Evolutionary conservation across 306 rosid species (phyloP), one percentile per base, ranked within the genome.

Genomic region (Pyrus pyrifolia): DNA sequence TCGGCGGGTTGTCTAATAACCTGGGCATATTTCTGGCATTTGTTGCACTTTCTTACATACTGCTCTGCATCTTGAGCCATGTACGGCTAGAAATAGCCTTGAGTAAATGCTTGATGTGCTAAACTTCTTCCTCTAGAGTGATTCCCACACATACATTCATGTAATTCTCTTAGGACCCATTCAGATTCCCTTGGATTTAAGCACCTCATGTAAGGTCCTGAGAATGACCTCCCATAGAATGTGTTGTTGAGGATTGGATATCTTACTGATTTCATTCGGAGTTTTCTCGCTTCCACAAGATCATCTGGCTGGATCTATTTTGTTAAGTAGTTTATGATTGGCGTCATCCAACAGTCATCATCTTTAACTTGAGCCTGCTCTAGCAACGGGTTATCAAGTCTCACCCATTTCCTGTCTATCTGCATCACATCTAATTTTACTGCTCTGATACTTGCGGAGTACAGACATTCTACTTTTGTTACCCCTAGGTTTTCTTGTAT

Each of bases 381-480:
- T 3, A 4, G 15, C 4, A 45, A 11, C 2, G 1, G 0, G 51
- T 45, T 11, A 0, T 45, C 17, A 45, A 45, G 51, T 45, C 17
- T 3, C 15, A 0, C 0, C 11, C 1, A 0, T 9, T 9, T 4
- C 15, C 4, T 2, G 15, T 45, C 51, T 0, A 45, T 12, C 0
- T 45, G 2, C 5, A 13, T 4, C 62, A 57, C 14, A 18, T 60
- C 1, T 11, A 0, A 1, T 57, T 3, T 8, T 1, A 2, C 11
- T 2, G 0, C 40, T 6, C 2, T 2, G 8, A 35, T 31, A 8
- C 23, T 31, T 0, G 0, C 7, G 5, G 0, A 14, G 0, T 1
- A 0, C 11, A 63, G 0, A 3, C 0, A 11, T 7, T 31, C 7
- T 5, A 31, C 0, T 0, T 5, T 0, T 1, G 13, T 4, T 4